Evolutionary conservation across 345 rosid species (phyloP).

Genomic region (Combretum micranthum): DNA sequence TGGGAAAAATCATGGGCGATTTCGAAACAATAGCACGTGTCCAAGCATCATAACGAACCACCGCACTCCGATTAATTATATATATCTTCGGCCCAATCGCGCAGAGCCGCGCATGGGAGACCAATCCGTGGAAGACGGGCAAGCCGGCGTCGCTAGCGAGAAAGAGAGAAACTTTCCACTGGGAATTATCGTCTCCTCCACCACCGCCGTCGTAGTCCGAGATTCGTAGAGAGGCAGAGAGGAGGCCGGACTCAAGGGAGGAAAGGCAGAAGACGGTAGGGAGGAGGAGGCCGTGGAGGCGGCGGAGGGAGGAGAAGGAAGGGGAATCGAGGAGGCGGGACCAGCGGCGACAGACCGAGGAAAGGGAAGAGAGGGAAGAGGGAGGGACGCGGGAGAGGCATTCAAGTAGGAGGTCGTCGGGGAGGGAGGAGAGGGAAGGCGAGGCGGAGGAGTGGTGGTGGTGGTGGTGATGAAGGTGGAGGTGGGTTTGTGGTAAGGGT

Average conservation of each 20-base stretch:
- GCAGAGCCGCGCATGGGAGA: conserved; percentile 47
- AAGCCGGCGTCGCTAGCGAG: conserved; percentile 15
- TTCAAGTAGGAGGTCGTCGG: conserved; percentile 74
- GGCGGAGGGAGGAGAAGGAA: conserved; percentile 60
- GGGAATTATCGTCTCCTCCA: neutral
- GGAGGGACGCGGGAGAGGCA: conserved; percentile 72
- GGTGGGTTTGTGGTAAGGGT: conserved; percentile 19
- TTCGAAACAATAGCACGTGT: conserved; percentile 29
- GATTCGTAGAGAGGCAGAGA: conserved; percentile 39
- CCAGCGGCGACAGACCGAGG: conserved; percentile 86
- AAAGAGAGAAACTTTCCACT: conserved; percentile 30
- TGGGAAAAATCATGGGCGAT: conserved; percentile 43
- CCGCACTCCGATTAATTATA: conserved; percentile 38
- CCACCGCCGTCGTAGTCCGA: conserved; percentile 1
- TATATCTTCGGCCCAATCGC: conserved; percentile 66
- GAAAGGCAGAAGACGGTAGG: conserved; percentile 60
- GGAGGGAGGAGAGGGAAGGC: conserved; percentile 47
- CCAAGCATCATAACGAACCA: conserved; percentile 65
- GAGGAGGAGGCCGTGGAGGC: conserved; percentile 37
- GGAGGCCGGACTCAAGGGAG: conserved; percentile 32
- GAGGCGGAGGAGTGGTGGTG: conserved; percentile 1
- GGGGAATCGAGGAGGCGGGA: conserved; percentile 59
- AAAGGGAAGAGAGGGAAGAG: conserved; percentile 51
- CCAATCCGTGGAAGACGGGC: conserved; percentile 15
- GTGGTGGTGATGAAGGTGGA: conserved; percentile 12